Base-by-base conservation (phyloP, 371 early-diverging fungal species). In the Apophysomyces ossiformis region DNA sequence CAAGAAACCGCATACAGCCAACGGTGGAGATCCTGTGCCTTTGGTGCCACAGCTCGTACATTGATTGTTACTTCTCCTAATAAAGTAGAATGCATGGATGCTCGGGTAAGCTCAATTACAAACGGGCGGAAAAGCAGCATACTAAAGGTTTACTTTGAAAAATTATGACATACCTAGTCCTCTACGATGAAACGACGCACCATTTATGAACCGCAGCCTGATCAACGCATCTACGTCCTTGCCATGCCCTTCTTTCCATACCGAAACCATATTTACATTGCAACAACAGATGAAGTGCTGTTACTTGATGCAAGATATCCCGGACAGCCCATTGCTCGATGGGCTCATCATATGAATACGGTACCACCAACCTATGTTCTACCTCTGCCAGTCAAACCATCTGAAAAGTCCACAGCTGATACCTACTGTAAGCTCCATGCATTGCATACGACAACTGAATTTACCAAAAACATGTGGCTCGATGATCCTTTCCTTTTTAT, bases 11-110 rank as follows among this genome's bases (percentile, higher is more conserved):
- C 21, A 3, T 50, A 50, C 21, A 50, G 54, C 21, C 8, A 50
- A 50, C n/a, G 54, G 21, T 50, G 54, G 54, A n/a, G 54, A 50
- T 50, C 54, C 1, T 50, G 54, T 21, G 54, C 21, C 21, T 50
- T 50, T 50, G 54, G 54, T 21, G 21, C 54, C 4, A 21, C 54
- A 9, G 21, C 54, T 32, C 54, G 54, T 16, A 26, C 21, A 18
- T 7, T 50, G 5, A 21, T 50, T 21, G 21, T 21, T 9, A 32
- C 54, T 21, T 50, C 54, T 6, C 18, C 21, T 5, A n/a, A 50
- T 5, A 21, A n/a, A 21, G 21, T 50, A 4, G 54, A 50, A 11
- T 5, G 16, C 21, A 6, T 50, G 9, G 21, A 50, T 21, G 16
- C 9, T 50, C 54, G 54, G 9, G 54, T 50, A 50, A 50, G 54